Base-by-base conservation (phyloP, 306 rosid species). In the Dryas drummondii region DNA sequence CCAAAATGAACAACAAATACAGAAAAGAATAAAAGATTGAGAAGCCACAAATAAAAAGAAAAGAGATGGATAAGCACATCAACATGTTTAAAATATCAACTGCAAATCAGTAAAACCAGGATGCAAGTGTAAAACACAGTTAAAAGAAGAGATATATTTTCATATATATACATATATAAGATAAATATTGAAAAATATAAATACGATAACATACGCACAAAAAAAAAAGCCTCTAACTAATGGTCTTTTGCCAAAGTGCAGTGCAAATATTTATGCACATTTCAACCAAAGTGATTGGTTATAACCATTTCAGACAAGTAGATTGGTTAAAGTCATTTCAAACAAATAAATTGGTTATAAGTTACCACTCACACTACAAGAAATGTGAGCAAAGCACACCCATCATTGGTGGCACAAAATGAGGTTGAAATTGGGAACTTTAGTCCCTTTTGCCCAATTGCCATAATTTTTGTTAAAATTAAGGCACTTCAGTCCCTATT, bases 1-100 rank as follows among this genome's bases (percentile, higher is more conserved):
- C 74, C 68, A 73, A 72, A 73, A 76, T 9, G 0, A 77, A 44
- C 16, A 60, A 66, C 45, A 22, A 49, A 52, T 17, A 75, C 42
- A 19, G 40, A 57, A 4, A 15, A 6, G 12, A 40, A 61, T 45
- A 63, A 47, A 50, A 58, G 44, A 74, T 47, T 47, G 19, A 7
- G 44, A 42, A 32, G 52, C 59, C 71, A 41, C 50, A 46, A 68
- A 15, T 7, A 46, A 53, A 58, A 53, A 22, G 0, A 0, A 40
- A 55, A 48, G 17, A 5, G 47, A 9, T 4, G 15, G 63, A 6
- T 45, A 27, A 73, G 2, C 56, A 48, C 55, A 7, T 14, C 22
- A 44, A n/a, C 14, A 71, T 44, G 14, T 47, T 19, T 8, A 71
- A 55, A 57, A 14, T 10, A 19, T 6, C 26, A 71, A 65, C 13